A percentile compares a stretch with the other conserved stretches of the same genome.
Evolutionary conservation across 805 yeast species (phyloP).

Genomic region (Hanseniaspora pseudoguilliermondii): DNA sequence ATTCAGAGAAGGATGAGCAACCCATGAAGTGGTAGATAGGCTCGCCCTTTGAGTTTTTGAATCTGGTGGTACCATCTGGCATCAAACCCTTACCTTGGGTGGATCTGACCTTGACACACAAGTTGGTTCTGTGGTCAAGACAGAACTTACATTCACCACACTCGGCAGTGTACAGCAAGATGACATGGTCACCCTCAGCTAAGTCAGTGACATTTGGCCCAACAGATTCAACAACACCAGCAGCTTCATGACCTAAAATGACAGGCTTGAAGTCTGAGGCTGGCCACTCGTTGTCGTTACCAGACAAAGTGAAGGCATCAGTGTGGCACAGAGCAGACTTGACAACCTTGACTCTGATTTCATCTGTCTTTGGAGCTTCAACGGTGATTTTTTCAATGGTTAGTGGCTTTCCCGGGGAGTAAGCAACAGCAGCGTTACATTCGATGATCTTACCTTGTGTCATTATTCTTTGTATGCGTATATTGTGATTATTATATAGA

Average conservation of each 20-base stretch:
- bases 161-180: slow-evolving; percentile 93
- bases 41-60: slow-evolving; percentile 68
- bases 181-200: slow-evolving; percentile 85
- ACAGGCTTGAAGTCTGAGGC: slow-evolving; percentile 71
- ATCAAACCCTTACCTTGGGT: slow-evolving; percentile 97
- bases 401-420: slow-evolving; percentile 84
- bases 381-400: slow-evolving; percentile 79
- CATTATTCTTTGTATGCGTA: not conserved
- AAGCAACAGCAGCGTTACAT: slow-evolving; percentile 94
- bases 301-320: slow-evolving; percentile 91
- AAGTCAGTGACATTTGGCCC: slow-evolving; percentile 91
- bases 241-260: slow-evolving; percentile 94
- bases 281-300: slow-evolving; percentile 68
- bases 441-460: slow-evolving; percentile 41
- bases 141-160: slow-evolving; percentile 93
- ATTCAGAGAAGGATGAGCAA: slow-evolving; percentile 90
- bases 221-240: slow-evolving; percentile 87
- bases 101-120: slow-evolving; percentile 89
- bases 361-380: slow-evolving; percentile 90
- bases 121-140: slow-evolving; percentile 85
- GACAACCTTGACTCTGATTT: slow-evolving; percentile 78
- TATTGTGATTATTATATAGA: no score
- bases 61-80: slow-evolving; percentile 97
- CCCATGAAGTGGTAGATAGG: slow-evolving; percentile 91
- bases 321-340: slow-evolving; percentile 97